Conservation (phyloP, 306 rosid genomes). For the Ochetophila trinervis region DNA sequence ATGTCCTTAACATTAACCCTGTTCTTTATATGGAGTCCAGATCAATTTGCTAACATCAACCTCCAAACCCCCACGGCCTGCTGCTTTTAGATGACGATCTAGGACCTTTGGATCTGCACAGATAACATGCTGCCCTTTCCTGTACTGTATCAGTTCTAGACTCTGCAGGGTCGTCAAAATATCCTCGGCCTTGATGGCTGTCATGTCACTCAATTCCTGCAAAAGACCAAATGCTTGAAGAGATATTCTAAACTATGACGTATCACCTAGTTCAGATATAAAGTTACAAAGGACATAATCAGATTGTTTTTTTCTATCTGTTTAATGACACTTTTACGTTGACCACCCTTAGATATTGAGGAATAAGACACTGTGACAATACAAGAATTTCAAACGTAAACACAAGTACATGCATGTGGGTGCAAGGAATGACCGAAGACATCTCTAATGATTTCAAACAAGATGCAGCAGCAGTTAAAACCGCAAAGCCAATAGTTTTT, state of each 20-base stretch:
- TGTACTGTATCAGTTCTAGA: slow-evolving; percentile 89
- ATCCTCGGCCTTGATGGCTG: slow-evolving; percentile 96
- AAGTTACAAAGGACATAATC: too few relatives aligned
- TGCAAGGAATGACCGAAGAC: background rate
- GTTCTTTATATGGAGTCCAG: slow-evolving; percentile 97
- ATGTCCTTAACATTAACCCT: slow-evolving; percentile 32
- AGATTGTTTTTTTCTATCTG: too few relatives aligned
- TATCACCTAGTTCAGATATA: too few relatives aligned
- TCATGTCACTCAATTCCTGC: slow-evolving; percentile 99
- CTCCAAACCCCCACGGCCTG: slow-evolving; percentile 93
- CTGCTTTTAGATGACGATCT: slow-evolving; percentile 97
- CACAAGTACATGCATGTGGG: too few relatives aligned
- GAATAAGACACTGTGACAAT: too few relatives aligned
- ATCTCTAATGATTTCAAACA: background rate
- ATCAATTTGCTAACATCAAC: slow-evolving; percentile 93
- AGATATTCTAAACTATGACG: background rate
- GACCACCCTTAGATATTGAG: too few relatives aligned
- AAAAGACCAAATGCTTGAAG: background rate
- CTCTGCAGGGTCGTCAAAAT: slow-evolving; percentile 82
- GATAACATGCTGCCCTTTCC: slow-evolving; percentile 98
- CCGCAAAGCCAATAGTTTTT: background rate
- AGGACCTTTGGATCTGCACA: slow-evolving; percentile 96
- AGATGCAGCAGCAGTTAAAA: background rate
- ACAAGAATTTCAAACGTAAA: too few relatives aligned
- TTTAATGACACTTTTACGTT: too few relatives aligned